Conservation (phyloP, 2,329 filamentous ascomycete species). For the Botrytis aclada region DNA sequence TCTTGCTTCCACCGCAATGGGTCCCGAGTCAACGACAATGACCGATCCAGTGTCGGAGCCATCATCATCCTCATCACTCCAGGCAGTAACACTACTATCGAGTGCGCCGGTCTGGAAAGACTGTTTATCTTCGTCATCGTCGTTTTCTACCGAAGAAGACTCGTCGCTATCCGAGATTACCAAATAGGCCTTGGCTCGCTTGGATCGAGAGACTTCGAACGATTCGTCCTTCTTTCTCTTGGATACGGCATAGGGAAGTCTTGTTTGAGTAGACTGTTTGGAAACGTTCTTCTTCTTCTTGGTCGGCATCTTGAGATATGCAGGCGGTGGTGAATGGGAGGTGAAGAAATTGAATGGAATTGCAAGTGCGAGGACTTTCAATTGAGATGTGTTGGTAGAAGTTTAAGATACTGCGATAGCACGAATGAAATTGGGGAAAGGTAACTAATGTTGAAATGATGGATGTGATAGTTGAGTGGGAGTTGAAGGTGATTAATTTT, state of each 20-base stretch:
- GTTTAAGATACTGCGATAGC: background rate
- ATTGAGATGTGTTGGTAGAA: background rate
- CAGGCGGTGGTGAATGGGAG: background rate
- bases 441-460: background rate
- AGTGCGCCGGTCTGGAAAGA: background rate
- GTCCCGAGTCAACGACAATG: constrained; percentile 3
- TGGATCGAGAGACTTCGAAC: background rate
- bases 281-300: background rate
- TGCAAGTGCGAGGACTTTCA: background rate
- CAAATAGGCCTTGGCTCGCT: constrained; percentile 11
- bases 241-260: background rate
- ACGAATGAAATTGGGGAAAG: background rate
- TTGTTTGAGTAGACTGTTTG: too few species aligned
- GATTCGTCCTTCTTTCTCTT: constrained; percentile 1
- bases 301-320: background rate
- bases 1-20: background rate
- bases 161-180: constrained; percentile 1
- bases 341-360: background rate
- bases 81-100: background rate
- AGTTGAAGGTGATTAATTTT: background rate
- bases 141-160: background rate
- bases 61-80: background rate
- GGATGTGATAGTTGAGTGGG: background rate
- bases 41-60: background rate
- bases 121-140: background rate